Evolutionary conservation across 2,329 filamentous ascomycete species (phyloP).

Genomic region (Rutstroemia sp.): DNA sequence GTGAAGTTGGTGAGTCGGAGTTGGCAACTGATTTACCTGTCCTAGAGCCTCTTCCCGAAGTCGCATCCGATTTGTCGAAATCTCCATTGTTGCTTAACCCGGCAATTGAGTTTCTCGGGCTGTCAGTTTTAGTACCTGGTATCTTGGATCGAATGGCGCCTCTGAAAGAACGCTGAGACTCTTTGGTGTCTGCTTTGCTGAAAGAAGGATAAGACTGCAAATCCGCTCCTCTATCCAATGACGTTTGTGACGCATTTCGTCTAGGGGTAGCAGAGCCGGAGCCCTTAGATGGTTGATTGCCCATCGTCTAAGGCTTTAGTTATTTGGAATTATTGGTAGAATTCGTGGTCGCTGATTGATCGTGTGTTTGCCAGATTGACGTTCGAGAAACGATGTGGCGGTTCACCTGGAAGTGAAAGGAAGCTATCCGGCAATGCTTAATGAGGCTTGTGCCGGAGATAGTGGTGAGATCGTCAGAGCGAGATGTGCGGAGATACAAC

Average conservation of each 20-base stretch:
- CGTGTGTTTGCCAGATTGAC: not conserved
- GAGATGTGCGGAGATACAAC: not conserved
- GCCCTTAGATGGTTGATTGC: conserved; percentile 60
- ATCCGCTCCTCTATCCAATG: conserved; percentile 22
- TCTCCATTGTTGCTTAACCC: conserved; percentile 47
- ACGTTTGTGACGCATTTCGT: conserved; percentile 24
- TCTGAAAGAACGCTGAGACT: conserved; percentile 80
- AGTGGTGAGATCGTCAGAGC: not conserved
- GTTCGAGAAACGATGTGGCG: not conserved
- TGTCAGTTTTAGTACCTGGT: conserved; percentile 68
- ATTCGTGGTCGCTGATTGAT: not conserved
- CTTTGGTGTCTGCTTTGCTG: conserved; percentile 85
- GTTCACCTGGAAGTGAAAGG: not conserved
- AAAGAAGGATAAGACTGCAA: conserved; percentile 88
- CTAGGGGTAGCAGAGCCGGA: conserved; percentile 25
- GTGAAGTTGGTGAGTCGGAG: conserved; percentile 33
- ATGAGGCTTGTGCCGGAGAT: not conserved
- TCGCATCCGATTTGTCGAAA: conserved; percentile 62
- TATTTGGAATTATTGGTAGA: not conserved
- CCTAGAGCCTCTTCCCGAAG: conserved; percentile 62
- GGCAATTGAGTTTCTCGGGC: conserved; percentile 68
- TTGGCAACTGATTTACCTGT: conserved; percentile 33
- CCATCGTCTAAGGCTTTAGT: conserved; percentile 43
- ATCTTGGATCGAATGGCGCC: conserved; percentile 79
- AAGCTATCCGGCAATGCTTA: not conserved